A percentile compares a stretch with the other conserved stretches of the same genome.
Evolutionary conservation across 306 rosid genomes (phyloP).

Genomic region (Abrus pulchellus): DNA sequence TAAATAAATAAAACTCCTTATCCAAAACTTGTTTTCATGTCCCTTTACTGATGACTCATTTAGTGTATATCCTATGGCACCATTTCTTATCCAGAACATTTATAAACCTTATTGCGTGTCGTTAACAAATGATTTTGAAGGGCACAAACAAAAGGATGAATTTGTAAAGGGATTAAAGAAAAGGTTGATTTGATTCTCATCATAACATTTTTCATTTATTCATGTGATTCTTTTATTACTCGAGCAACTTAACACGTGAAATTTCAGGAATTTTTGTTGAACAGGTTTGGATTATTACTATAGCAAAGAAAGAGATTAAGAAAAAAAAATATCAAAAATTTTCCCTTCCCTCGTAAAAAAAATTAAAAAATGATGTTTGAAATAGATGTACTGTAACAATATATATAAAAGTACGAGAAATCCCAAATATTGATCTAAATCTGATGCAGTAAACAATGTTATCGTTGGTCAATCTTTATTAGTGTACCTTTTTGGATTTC

Average conservation of each 20-base stretch:
- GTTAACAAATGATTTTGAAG: conserved; percentile 25
- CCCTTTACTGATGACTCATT: conserved; percentile 20
- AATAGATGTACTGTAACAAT: not conserved
- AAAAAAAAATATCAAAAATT: not conserved
- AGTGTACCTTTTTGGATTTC: conserved; percentile 21
- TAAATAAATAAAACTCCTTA: not conserved
- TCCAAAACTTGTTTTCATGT: conserved; percentile 28
- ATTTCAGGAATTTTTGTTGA: not conserved
- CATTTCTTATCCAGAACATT: conserved; percentile 21
- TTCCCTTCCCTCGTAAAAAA: not conserved
- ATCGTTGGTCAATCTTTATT: conserved; percentile 23
- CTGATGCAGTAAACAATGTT: conserved; percentile 23
- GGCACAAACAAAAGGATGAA: not conserved
- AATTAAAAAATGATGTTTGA: not conserved
- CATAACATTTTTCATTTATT: not conserved
- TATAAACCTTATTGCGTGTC: conserved; percentile 13
- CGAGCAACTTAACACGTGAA: not conserved
- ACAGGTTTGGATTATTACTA: not conserved
- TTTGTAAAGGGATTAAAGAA: not conserved
- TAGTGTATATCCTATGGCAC: not conserved
- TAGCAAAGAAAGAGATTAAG: not conserved
- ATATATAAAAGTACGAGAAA: not conserved
- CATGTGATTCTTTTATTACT: not conserved
- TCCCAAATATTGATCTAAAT: not conserved
- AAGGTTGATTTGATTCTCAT: not conserved